phyloP scores from a whole-genome alignment of 2,329 filamentous ascomycete genomes.

The Exserohilum turcica region DNA sequence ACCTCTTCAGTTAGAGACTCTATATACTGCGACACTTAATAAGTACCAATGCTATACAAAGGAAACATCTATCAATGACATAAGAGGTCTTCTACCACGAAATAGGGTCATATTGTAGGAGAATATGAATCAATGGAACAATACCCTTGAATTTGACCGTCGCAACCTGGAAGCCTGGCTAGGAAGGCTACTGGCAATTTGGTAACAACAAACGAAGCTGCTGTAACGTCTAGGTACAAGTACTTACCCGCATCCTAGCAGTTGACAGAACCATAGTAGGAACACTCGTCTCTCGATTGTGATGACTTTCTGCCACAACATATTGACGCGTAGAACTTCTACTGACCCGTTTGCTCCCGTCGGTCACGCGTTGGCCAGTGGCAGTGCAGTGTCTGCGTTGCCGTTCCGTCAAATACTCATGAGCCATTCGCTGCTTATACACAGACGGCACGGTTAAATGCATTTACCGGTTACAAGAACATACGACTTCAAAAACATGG shows the following conservation, averaged over 20 bases:
- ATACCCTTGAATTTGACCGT: too few relatives aligned
- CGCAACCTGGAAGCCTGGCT: too few relatives aligned
- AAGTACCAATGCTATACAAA: too few relatives aligned
- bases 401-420: background rate
- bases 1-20: too few relatives aligned
- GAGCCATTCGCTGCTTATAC: background rate
- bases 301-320: conserved; percentile 12
- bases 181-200: too few relatives aligned
- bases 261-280: conserved; percentile 25
- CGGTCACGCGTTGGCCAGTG: background rate
- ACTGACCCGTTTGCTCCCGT: background rate
- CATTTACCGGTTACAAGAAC: background rate
- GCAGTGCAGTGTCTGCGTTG: background rate
- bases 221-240: background rate
- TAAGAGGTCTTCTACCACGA: too few relatives aligned
- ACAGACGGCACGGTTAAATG: conserved; percentile 15
- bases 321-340: conserved; percentile 5
- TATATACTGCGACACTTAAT: too few relatives aligned
- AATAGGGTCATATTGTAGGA: too few relatives aligned
- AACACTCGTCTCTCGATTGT: conserved; percentile 11
- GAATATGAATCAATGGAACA: too few relatives aligned
- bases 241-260: conserved; percentile 28
- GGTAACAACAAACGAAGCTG: background rate
- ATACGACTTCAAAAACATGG: conserved; percentile 22
- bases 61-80: too few relatives aligned